Evolutionary conservation across 2,329 filamentous ascomycete species (phyloP), one percentile per base, ranked within the genome.

Genomic region (Pestalotiopsis sp.): DNA sequence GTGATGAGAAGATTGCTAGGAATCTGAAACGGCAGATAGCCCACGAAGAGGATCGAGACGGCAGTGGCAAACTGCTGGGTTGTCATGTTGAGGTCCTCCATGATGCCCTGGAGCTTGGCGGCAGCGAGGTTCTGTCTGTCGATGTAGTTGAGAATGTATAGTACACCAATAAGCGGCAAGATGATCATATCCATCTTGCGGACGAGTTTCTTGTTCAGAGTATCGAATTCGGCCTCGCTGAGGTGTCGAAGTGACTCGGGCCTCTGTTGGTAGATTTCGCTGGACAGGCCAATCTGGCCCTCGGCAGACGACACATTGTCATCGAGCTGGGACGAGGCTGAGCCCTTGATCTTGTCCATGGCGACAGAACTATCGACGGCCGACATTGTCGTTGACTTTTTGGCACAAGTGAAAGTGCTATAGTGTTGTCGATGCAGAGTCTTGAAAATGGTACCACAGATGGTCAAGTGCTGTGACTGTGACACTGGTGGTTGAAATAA

Each of bases 61-160:
- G 79, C 76, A 0, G 82, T 83, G 73, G 84, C 72, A 68, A 72
- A 72, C 23, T 66, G 45, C 5, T 36, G 25, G 1, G 74, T 77
- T 4, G 71, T 77, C 79, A 83, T 79, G 63, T 79, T 72, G 20
- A 83, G 73, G 67, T 82, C 81, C 1, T 79, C 76, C 66, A 75
- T 81, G 69, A 83, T 81, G 25, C 81, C 81, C 62, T 81, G 76
- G 3, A 83, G 76, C 61, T 81, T 81, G 5, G 81, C 79, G 1
- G 80, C 75, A 2, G 80, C 77, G 7, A 83, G 70, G 31, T 79
- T 80, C 61, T 80, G 77, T 4, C 81, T 75, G 69, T 82, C 81
- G 67, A 83, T 72, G 62, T 81, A 82, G 71, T 82, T 82, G 31
- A 82, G 70, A 27, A 82, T 81, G 70, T 82, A 82, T 6, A 82